Conservation (phyloP, 2,329 filamentous ascomycete genomes). For the Calonectria pauciramosa region DNA sequence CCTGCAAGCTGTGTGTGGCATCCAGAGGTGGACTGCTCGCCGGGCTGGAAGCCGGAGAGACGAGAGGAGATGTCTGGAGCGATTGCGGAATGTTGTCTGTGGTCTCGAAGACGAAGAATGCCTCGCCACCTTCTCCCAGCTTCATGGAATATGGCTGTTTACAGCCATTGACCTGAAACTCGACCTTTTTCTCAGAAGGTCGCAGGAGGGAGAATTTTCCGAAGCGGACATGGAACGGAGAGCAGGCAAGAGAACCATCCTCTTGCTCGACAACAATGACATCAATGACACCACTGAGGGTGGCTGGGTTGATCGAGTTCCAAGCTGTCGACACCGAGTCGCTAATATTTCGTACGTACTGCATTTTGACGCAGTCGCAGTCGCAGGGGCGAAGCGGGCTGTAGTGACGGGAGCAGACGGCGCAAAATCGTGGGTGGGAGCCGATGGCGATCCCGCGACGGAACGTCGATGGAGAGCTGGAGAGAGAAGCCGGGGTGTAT, state of each 20-base stretch:
- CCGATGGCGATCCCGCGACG: conserved; percentile 20
- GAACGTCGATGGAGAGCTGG: conserved; percentile 15
- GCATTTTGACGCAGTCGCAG: conserved; percentile 71
- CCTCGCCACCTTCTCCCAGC: conserved; percentile 95
- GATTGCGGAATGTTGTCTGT: conserved; percentile 91
- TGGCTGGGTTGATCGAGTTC: conserved; percentile 99
- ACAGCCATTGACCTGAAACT: conserved; percentile 93
- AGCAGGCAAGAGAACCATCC: conserved; percentile 90
- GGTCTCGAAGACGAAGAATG: conserved; percentile 99
- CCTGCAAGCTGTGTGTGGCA: conserved; percentile 65
- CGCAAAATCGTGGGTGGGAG: neutral
- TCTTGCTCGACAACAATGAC: conserved; percentile 98
- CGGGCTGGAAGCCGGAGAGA: conserved; percentile 90
- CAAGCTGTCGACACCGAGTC: conserved; percentile 98
- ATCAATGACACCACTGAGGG: conserved; percentile 97
- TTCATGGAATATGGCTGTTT: conserved; percentile 99
- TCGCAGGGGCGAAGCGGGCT: neutral
- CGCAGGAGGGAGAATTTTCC: conserved; percentile 97
- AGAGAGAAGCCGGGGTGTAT: conserved; percentile 11
- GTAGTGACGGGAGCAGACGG: neutral
- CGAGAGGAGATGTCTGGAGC: conserved; percentile 92
- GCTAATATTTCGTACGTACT: conserved; percentile 96
- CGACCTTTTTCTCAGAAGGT: conserved; percentile 98
- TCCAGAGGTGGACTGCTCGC: conserved; percentile 83
- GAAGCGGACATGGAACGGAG: conserved; percentile 98